Evolutionary conservation across 192 early-diverging fungal genomes (phyloP), one percentile per base, ranked within the genome.

Genomic region (Backusella liffmaniae): DNA sequence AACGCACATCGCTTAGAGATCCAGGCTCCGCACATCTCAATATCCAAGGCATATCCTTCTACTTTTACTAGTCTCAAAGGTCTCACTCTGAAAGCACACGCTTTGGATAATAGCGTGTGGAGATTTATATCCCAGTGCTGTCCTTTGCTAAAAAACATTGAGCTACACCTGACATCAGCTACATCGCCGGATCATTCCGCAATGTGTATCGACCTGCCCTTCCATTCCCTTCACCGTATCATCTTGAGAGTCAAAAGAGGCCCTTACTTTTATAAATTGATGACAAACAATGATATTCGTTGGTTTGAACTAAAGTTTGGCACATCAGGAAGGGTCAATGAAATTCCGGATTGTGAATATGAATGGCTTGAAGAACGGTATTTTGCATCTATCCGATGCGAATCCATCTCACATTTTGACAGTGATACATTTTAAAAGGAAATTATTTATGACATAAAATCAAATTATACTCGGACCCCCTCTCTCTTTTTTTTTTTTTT

Each of bases 291-390:
- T 62, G 12, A 15, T 9, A 29, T 62, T 30, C 56, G 23, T 13
- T 62, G 21, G 56, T 62, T 62, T 29, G 56, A 62, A 62, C 26
- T 62, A 9, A 29, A 62, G 26, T 62, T 62, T 62, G 56, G 26
- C 2, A 29, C 8, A 2, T 26, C 53, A 13, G 23, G 6, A 26
- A 62, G 12, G 1, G 56, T 62, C 23, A 29, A 26, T 12, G 56
- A 62, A 62, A 62, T 62, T 62, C 26, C 56, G 4, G 56, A 62
- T 62, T 62, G 9, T 9, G 56, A 62, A 29, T 62, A 62, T 13
- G 56, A 62, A 62, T 62, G 56, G 56, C 56, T 62, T 62, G 56
- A 62, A 62, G 56, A 62, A 62, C 56, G 29, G 23, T 62, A 62
- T 62, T 62, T 62, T 62, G 56, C 56, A 13, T 62, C 56, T 62